These are phyloP conservation scores for Luzula sylvatica DNA, from an alignment of 176 grass and related monocot genomes.

Conservation along the genomic window DNA sequence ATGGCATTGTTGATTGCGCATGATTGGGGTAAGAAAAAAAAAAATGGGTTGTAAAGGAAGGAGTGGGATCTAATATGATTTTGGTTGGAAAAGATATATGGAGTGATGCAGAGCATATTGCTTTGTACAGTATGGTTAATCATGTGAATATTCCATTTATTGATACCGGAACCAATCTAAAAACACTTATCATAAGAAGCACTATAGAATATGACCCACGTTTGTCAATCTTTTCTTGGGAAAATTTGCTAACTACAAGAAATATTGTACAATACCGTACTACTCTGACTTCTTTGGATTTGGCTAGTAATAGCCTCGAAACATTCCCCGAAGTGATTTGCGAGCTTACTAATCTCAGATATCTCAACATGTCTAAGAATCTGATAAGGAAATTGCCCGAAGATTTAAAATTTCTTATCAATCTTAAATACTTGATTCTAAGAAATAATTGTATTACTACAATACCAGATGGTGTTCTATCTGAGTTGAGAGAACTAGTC, in stretches of 20 bases:
- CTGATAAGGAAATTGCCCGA: constrained; percentile 26
- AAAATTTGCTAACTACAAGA: neutral
- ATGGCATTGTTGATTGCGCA: constrained; percentile 30
- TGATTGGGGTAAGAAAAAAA: neutral
- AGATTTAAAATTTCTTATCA: constrained; percentile 35
- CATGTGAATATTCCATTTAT: constrained; percentile 26
- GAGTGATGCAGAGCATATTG: neutral
- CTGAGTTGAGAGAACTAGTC: constrained; percentile 27
- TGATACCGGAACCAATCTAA: constrained; percentile 29
- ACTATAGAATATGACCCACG: no score
- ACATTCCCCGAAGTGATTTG: constrained; percentile 36
- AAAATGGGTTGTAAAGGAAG: constrained; percentile 57
- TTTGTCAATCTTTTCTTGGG: no score
- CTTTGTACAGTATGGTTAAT: constrained; percentile 19
- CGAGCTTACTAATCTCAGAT: constrained; percentile 29
- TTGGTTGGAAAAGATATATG: constrained; percentile 10
- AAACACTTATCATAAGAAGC: constrained; percentile 34
- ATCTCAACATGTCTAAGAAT: constrained; percentile 52
- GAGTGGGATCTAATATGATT: no score
- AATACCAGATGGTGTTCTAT: constrained; percentile 30
- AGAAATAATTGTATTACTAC: constrained; percentile 37
- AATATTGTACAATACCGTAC: constrained; percentile 18
- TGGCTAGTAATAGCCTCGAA: constrained; percentile 22
- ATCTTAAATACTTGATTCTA: constrained; percentile 44
- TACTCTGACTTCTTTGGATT: constrained; percentile 46